Conservation (phyloP, 2,329 filamentous ascomycete genomes). For the Lecanicillium sp. region DNA sequence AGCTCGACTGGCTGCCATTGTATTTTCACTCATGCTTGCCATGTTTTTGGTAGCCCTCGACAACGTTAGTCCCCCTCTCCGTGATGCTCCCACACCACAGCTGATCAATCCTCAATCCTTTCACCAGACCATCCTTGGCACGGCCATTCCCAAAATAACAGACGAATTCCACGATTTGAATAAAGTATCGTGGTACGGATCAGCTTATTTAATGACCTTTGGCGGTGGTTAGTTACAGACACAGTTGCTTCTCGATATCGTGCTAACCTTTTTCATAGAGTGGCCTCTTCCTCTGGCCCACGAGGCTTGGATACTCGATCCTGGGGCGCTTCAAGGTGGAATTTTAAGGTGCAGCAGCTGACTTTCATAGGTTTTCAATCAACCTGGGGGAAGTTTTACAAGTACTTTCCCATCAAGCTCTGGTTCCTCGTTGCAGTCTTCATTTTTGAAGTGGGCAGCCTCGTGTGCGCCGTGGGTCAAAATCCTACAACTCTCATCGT, state of each 20-base stretch:
- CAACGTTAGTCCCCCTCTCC: not conserved
- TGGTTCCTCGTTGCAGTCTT: constrained; percentile 32
- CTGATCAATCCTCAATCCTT: not conserved
- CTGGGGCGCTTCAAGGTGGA: not conserved
- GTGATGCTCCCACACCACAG: not conserved
- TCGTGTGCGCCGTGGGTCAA: constrained; percentile 30
- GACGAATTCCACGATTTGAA: constrained; percentile 32
- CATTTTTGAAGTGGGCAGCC: constrained; percentile 41
- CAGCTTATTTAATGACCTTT: constrained; percentile 34
- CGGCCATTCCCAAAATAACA: constrained; percentile 40
- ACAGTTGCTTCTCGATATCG: not conserved
- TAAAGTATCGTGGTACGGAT: constrained; percentile 46
- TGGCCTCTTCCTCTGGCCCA: not conserved
- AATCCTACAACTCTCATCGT: constrained; percentile 7
- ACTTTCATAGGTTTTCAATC: constrained; percentile 29
- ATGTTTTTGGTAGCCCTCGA: not conserved
- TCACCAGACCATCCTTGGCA: constrained; percentile 36
- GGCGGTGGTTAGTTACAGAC: too few relatives aligned
- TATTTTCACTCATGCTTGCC: not conserved
- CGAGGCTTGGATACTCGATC: not conserved
- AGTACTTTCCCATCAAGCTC: constrained; percentile 37
- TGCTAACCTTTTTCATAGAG: not conserved
- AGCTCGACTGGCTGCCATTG: too few relatives aligned
- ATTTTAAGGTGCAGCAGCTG: not conserved
- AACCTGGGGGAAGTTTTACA: constrained; percentile 31